phyloP scores from a whole-genome alignment of 495 filamentous ascomycete genomes.

The Lophiotrema nucula region DNA sequence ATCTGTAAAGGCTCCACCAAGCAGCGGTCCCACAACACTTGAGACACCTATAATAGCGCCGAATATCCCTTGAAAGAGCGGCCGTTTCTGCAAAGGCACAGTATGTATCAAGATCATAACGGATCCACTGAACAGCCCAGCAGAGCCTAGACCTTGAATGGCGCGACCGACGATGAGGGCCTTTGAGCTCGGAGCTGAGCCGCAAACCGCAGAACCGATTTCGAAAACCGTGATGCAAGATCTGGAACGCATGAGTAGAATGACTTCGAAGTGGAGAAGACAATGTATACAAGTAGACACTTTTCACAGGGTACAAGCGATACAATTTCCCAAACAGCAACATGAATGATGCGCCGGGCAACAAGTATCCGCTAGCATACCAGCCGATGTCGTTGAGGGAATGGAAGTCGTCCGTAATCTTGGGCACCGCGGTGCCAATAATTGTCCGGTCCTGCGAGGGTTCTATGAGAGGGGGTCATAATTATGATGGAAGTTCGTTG shows the following conservation, averaged over 20 bases:
- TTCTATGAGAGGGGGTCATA: too few relatives aligned
- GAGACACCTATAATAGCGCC: constrained; percentile 9
- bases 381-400: constrained; percentile 29
- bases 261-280: constrained; percentile 65
- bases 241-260: constrained; percentile 64
- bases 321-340: constrained; percentile 76
- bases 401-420: constrained; percentile 29
- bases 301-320: constrained; percentile 70
- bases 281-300: neutral
- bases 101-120: constrained; percentile 6
- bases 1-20: constrained; percentile 22
- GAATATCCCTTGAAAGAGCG: neutral
- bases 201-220: constrained; percentile 71
- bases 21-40: constrained; percentile 5
- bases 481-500: neutral
- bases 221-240: constrained; percentile 74
- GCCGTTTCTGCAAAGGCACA: neutral
- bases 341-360: constrained; percentile 54
- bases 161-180: constrained; percentile 32
- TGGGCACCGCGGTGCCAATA: constrained; percentile 20
- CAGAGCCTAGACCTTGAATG: constrained; percentile 27
- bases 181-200: constrained; percentile 5
- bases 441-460: constrained; percentile 18
- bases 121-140: constrained; percentile 9
- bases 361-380: constrained; percentile 19